These are phyloP conservation scores for Trichoderma breve DNA, from an alignment of 2,329 filamentous ascomycete species.

Conservation along the genomic window DNA sequence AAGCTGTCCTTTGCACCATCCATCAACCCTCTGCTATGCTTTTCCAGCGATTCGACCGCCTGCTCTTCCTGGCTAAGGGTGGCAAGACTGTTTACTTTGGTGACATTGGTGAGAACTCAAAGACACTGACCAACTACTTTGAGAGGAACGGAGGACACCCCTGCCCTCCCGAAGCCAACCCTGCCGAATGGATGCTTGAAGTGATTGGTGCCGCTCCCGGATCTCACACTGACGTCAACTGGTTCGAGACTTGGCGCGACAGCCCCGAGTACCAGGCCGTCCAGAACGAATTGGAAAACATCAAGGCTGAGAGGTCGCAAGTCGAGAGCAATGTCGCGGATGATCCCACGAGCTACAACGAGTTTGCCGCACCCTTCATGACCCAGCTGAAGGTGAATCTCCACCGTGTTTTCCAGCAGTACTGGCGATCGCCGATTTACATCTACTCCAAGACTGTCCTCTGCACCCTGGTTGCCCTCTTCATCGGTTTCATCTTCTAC, in stretches of 20 bases:
- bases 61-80: conserved; percentile 74
- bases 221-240: conserved; percentile 61
- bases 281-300: conserved; percentile 55
- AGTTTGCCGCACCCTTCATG: conserved; percentile 76
- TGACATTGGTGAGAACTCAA: conserved; percentile 69
- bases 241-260: conserved; percentile 61
- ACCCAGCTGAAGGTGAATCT: conserved; percentile 67
- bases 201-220: conserved; percentile 64
- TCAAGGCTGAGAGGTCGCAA: conserved; percentile 48
- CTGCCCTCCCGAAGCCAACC: conserved; percentile 70
- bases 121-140: conserved; percentile 70
- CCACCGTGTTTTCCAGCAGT: conserved; percentile 80
- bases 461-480: conserved; percentile 64
- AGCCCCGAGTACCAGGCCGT: conserved; percentile 56
- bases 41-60: conserved; percentile 84
- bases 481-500: conserved; percentile 81
- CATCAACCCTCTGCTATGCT: conserved; percentile 96
- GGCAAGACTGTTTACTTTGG: conserved; percentile 81
- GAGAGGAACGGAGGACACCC: conserved; percentile 65
- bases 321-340: conserved; percentile 29
- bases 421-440: conserved; percentile 86
- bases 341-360: conserved; percentile 55
- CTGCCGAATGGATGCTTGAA: conserved; percentile 76
- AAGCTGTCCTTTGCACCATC: conserved; percentile 94
- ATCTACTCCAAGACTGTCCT: conserved; percentile 80